Evolutionary conservation across 345 rosid genomes (phyloP).

Genomic region (Barbarea vulgaris): DNA sequence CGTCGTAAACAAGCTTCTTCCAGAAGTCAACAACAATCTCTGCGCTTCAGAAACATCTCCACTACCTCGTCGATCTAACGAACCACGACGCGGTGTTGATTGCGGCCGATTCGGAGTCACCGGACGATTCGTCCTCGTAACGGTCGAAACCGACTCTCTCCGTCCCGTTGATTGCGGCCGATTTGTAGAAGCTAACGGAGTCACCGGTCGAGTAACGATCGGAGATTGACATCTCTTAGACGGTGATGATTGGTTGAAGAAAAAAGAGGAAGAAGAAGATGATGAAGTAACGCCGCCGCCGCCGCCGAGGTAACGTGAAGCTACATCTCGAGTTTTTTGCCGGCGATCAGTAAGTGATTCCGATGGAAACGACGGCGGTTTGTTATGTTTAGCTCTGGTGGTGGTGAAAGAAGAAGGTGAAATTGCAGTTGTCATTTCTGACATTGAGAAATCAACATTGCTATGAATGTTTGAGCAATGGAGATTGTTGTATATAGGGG

Average conservation of each 20-base stretch:
- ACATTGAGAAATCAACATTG: conserved; percentile 39
- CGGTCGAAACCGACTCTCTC: conserved; percentile 50
- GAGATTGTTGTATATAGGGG: conserved; percentile 6
- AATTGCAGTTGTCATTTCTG: conserved; percentile 67
- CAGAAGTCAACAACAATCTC: conserved; percentile 66
- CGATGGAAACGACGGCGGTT: conserved; percentile 52
- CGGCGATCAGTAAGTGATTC: conserved; percentile 56
- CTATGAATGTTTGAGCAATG: not conserved
- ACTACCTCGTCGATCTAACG: conserved; percentile 46
- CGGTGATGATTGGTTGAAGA: conserved; percentile 22
- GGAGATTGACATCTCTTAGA: conserved; percentile 70
- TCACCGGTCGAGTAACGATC: conserved; percentile 48
- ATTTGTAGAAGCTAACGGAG: conserved; percentile 41
- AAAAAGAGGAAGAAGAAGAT: conserved; percentile 7
- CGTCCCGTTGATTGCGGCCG: conserved; percentile 73
- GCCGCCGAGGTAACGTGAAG: conserved; percentile 72
- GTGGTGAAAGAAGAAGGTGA: conserved; percentile 57
- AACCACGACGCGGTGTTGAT: conserved; percentile 61
- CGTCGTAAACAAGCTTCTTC: conserved; percentile 77
- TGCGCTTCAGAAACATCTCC: conserved; percentile 60
- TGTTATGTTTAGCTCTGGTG: conserved; percentile 44
- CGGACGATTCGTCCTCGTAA: conserved; percentile 41
- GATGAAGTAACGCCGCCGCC: conserved; percentile 33
- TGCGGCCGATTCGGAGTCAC: conserved; percentile 59
- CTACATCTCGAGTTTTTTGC: conserved; percentile 67